Base-by-base conservation (phyloP, 73 alveolate species). In the Paramecium primaurelia region DNA sequence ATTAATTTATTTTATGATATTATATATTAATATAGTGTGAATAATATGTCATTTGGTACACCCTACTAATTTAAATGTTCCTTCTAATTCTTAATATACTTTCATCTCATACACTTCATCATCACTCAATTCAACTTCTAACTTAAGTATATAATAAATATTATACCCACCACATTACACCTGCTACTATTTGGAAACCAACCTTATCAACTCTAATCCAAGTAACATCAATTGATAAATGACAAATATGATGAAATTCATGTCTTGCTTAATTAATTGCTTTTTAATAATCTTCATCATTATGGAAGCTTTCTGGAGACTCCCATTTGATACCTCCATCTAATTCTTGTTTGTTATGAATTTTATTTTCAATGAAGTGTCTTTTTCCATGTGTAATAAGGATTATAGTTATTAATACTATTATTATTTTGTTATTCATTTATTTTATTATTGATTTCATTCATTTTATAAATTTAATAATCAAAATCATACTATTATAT, bases 141-240 rank as follows among this genome's bases (percentile, higher is more conserved):
- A 64, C 84, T 64, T 28, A 28, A 64, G 0, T 11, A 11, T 32
- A 64, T 1, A 64, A 64, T 64, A 2, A 18, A 4, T 25, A 1
- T 32, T 9, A 64, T 64, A 64, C 84, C 84, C 84, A 64, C 84
- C 84, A 64, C 84, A 64, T 64, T 2, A 32, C 42, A 28, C 84
- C 84, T 28, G 42, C 42, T 3, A 64, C 84, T 3, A 64, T 34
- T 32, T 64, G 51, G 12, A 64, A 64, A 64, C 84, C 84, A 8
- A 64, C 84, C 47, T 64, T 64, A 1, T 64, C 42, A 12, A 64
- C 47, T 34, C 26, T 34, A 32, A 28, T n/a, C 84, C 84, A 64
- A 64, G 8, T 28, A 7, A 64, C 32, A 25, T 34, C 47, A 32
- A 12, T 32, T 64, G 45, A 34, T 28, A 64, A 20, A 64, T 64